These are phyloP conservation scores for Eucalyptus dawsonii DNA, from an alignment of 345 rosid genomes.

Conservation along the genomic window DNA sequence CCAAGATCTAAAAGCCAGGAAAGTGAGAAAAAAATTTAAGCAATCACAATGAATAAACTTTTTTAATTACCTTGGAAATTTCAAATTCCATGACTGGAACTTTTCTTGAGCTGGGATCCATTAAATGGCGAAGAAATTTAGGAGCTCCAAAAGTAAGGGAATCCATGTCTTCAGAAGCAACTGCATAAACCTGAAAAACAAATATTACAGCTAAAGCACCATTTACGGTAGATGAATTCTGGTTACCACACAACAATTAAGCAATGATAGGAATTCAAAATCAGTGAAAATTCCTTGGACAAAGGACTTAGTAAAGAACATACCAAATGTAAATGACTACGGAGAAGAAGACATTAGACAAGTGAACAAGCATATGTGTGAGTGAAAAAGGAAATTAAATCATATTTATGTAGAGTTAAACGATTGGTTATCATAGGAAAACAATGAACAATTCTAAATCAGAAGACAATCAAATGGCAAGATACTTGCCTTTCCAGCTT, in stretches of 20 bases:
- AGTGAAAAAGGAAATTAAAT: too few relatives aligned
- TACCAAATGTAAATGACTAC: too few relatives aligned
- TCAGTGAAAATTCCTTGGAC: too few relatives aligned
- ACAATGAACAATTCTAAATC: too few relatives aligned
- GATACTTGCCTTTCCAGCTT: too few relatives aligned
- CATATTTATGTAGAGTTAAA: too few relatives aligned
- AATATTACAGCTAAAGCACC: not conserved
- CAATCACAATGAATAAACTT: not conserved
- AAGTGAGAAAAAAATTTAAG: not conserved
- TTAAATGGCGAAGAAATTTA: slow-evolving; percentile 82
- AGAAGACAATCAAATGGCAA: too few relatives aligned
- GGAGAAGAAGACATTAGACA: too few relatives aligned
- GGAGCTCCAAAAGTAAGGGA: not conserved
- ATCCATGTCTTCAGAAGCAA: slow-evolving; percentile 97
- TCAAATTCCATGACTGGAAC: slow-evolving; percentile 80
- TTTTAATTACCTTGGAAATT: slow-evolving; percentile 42
- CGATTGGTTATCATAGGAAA: too few relatives aligned
- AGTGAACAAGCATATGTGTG: too few relatives aligned
- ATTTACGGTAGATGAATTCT: not conserved
- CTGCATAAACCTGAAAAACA: slow-evolving; percentile 67
- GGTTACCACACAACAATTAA: not conserved
- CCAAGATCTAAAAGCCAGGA: slow-evolving; percentile 47
- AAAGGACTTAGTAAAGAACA: too few relatives aligned
- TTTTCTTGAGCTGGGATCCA: slow-evolving; percentile 93
- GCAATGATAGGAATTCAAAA: too few relatives aligned